These are phyloP conservation scores for Mycena epipterygia DNA, from an alignment of 768 basidiomycete species.

Conservation along the genomic window DNA sequence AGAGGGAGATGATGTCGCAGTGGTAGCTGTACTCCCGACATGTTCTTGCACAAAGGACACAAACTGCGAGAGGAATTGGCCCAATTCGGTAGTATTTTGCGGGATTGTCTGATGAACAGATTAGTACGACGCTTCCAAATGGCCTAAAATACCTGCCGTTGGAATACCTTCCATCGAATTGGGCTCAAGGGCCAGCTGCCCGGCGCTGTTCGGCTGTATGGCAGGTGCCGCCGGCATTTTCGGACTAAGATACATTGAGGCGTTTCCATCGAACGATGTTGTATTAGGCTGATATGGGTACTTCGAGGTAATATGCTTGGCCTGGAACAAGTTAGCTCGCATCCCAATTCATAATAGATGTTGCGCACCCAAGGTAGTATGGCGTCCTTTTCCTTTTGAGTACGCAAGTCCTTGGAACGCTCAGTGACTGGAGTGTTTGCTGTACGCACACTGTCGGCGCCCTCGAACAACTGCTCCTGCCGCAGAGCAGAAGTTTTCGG, in stretches of 20 bases:
- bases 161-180: background rate
- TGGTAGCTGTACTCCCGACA: background rate
- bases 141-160: no score
- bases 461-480: conserved; percentile 3
- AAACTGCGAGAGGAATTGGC: background rate
- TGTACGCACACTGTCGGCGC: background rate
- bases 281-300: background rate
- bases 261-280: background rate
- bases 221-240: background rate
- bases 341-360: background rate
- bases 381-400: conserved; percentile 5
- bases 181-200: background rate
- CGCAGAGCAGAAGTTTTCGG: background rate
- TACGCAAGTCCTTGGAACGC: conserved; percentile 17
- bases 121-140: no score
- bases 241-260: background rate
- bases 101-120: no score
- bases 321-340: background rate
- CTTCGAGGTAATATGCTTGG: background rate
- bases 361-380: conserved; percentile 17
- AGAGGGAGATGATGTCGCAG: background rate
- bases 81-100: no score
- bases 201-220: background rate
- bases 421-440: background rate
- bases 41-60: background rate